Percentiles rank a stretch among this genome's conserved stretches.
phyloP scores from a whole-genome alignment of 129 eudicot genomes.

The Sambucus nigra region DNA sequence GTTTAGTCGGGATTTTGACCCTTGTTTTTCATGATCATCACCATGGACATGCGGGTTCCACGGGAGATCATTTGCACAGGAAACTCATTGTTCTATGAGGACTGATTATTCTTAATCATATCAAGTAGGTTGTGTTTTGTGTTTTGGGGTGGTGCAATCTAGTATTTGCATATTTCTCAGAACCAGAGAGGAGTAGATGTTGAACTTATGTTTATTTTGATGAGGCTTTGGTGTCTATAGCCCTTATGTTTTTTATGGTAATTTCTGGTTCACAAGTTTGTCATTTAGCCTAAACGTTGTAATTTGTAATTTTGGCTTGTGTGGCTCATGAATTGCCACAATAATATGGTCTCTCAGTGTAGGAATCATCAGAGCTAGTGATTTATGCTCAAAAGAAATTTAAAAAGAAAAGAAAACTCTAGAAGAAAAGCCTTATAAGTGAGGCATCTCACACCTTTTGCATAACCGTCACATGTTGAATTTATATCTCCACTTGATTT shows the following conservation, averaged over 20 bases:
- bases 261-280: background rate
- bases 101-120: background rate
- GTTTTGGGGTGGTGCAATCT: no score
- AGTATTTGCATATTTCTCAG: no score
- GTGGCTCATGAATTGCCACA: background rate
- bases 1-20: constrained; percentile 87
- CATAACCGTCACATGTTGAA: no score
- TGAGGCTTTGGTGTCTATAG: background rate
- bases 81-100: constrained; percentile 46
- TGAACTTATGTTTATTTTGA: background rate
- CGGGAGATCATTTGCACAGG: constrained; percentile 37
- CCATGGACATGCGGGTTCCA: constrained; percentile 21
- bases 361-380: no score
- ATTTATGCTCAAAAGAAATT: no score
- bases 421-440: no score
- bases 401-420: no score
- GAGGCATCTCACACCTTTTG: no score
- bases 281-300: background rate
- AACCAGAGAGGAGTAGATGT: no score
- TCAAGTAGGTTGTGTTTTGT: no score
- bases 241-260: background rate
- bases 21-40: constrained; percentile 75
- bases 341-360: background rate
- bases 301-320: background rate
- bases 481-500: no score